Evolutionary conservation across 75 land plant species (phyloP).

Genomic region (Cupressus sempervirens): DNA sequence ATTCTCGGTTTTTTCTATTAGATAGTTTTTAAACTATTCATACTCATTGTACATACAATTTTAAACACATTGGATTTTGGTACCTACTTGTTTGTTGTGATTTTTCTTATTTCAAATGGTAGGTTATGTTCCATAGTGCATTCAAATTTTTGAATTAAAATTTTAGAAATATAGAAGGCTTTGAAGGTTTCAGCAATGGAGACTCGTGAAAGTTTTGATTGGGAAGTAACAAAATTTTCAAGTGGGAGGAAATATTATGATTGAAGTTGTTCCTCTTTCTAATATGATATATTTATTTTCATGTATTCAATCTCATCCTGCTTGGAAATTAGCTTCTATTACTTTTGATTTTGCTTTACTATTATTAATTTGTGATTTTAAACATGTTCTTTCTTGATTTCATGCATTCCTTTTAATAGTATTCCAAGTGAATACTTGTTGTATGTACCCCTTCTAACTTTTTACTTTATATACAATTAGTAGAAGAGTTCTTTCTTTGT

Average conservation of each 20-base stretch:
- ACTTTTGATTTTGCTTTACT: background rate
- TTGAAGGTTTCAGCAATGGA: background rate
- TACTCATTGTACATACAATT: background rate
- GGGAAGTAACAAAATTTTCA: too few species aligned
- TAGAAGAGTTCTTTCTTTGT: too few species aligned
- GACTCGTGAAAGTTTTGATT: background rate
- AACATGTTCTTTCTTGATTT: background rate
- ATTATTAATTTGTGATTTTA: background rate
- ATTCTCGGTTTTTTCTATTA: background rate
- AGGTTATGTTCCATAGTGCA: background rate
- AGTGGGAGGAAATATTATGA: background rate
- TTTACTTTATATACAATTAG: background rate
- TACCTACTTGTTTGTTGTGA: too few species aligned
- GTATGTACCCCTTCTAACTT: background rate
- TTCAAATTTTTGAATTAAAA: too few species aligned
- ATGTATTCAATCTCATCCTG: background rate
- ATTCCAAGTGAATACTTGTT: background rate
- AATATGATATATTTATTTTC: background rate
- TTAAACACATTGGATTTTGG: background rate
- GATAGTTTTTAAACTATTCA: background rate
- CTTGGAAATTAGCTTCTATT: background rate
- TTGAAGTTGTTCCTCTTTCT: background rate
- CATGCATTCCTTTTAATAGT: too few species aligned
- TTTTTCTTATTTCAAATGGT: too few species aligned
- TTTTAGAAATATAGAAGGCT: background rate